Evolutionary conservation across 2,329 filamentous ascomycete species (phyloP), one percentile per base, ranked within the genome.

Genomic region (Tympanopsis confertula): DNA sequence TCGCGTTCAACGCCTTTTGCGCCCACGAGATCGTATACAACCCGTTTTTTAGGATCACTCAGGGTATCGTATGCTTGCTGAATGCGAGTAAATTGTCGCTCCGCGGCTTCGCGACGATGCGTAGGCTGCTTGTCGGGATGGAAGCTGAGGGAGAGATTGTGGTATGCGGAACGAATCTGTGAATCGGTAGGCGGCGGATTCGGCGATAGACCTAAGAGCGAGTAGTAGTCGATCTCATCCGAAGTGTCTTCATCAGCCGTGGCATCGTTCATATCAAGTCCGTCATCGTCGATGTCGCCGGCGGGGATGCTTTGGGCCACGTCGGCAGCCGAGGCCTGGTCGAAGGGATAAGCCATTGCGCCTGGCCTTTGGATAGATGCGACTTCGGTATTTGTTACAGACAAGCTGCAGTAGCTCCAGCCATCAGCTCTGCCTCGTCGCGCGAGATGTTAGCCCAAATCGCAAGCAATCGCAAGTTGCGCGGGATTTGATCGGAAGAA

Each of bases 71-170:
- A 63, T 14, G 61, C 61, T n/a, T 53, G 51, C 15, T 52, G 52
- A 39, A 65, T 58, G 22, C 46, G 50, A 30, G 45, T 49, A 40
- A 61, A 64, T n/a, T 63, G 54, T 7, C 41, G 45, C 41, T 53
- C 44, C 5, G 61, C 61, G 1, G 53, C 51, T 14, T 58, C 52
- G 28, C 50, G 56, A 22, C 57, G 45, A 29, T 60, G 50, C 26
- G 50, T 36, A 4, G 61, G 61, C 38, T 65, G 61, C 43, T 63
- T 63, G 44, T 65, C 61, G 14, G 61, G 61, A 37, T 65, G 61
- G 39, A 65, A 63, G 43, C 56, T 61, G 18, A 63, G 52, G 5
- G 57, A 58, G 39, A 64, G 45, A 20, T 48, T 57, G 36, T 56
- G 57, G 44, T 62, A 63, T n/a, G 61, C 61, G 29, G 59, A 55